Evolutionary conservation across 192 early-diverging fungal genomes (phyloP).

Genomic region (Coemansia sp.): DNA sequence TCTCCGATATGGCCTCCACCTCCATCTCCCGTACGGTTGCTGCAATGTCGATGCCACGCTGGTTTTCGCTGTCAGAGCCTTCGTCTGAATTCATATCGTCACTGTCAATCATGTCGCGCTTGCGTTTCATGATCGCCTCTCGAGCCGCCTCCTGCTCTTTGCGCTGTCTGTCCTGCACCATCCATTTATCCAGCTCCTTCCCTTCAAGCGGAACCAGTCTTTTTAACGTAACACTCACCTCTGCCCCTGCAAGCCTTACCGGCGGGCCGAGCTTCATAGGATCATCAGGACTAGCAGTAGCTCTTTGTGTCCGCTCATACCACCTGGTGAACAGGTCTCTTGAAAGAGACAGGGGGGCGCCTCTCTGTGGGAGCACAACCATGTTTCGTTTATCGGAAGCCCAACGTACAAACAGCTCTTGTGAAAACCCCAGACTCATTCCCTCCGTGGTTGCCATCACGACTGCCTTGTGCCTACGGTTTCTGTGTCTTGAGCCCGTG

Average conservation of each 20-base stretch:
- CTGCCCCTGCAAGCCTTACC: constrained; percentile 28
- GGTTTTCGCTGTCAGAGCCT: constrained; percentile 36
- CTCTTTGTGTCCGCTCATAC: constrained; percentile 34
- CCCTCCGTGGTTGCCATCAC: constrained; percentile 80
- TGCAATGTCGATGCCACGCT: constrained; percentile 48
- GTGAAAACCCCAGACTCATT: constrained; percentile 79
- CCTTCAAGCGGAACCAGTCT: constrained; percentile 81
- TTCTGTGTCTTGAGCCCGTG: constrained; percentile 48
- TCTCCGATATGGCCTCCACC: constrained; percentile 34
- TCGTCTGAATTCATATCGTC: constrained; percentile 60
- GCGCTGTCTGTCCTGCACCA: constrained; percentile 62
- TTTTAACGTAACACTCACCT: constrained; percentile 50
- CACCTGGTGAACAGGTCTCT: constrained; percentile 60
- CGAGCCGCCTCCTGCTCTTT: constrained; percentile 75
- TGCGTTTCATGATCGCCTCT: constrained; percentile 64
- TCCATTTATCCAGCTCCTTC: constrained; percentile 73
- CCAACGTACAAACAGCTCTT: constrained; percentile 79
- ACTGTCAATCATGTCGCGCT: constrained; percentile 74
- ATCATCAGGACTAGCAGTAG: background rate
- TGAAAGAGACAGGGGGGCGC: constrained; percentile 68
- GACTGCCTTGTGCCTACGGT: constrained; percentile 71
- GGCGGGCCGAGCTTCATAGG: constrained; percentile 24
- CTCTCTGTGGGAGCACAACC: constrained; percentile 78
- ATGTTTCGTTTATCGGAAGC: constrained; percentile 58
- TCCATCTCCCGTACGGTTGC: constrained; percentile 60